Conservation (phyloP, 108 stramenopile genomes). For the Pinguiococcus pyrenoidosus region DNA sequence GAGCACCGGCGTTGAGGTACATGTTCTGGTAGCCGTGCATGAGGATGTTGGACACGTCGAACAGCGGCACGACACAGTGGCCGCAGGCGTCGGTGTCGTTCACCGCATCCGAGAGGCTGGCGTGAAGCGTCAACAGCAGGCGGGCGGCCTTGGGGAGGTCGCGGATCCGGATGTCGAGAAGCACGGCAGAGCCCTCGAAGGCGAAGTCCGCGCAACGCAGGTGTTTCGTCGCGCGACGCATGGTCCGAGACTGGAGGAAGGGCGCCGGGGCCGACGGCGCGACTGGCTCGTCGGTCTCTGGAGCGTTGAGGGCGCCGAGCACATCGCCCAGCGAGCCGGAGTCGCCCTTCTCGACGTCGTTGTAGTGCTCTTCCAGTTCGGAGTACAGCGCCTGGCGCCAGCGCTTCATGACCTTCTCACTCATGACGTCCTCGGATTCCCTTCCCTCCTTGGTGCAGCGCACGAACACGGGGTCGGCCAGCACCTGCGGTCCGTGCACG, state of each 20-base stretch:
- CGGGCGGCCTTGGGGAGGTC: conserved; percentile 19
- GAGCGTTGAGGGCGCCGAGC: neutral
- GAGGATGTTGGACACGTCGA: neutral
- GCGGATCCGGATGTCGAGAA: conserved; percentile 2
- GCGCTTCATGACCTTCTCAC: too few relatives aligned
- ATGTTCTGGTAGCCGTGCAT: neutral
- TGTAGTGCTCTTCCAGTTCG: too few relatives aligned
- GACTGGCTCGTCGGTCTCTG: neutral
- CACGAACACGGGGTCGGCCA: too few relatives aligned
- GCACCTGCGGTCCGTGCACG: too few relatives aligned
- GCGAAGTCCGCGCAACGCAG: neutral
- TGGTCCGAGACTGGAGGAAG: too few relatives aligned
- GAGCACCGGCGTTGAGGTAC: neutral
- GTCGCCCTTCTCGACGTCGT: neutral
- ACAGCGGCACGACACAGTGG: neutral
- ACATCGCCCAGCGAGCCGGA: neutral
- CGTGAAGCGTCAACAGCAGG: conserved; percentile 6
- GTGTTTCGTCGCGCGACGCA: neutral
- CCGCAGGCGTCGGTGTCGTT: too few relatives aligned
- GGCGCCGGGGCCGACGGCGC: neutral
- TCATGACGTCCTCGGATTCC: too few relatives aligned
- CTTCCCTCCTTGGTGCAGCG: too few relatives aligned
- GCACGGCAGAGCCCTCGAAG: neutral
- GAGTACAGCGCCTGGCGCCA: too few relatives aligned
- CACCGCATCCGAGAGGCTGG: neutral